Conservation (phyloP, 306 rosid species). For the Nissolia schottii region DNA sequence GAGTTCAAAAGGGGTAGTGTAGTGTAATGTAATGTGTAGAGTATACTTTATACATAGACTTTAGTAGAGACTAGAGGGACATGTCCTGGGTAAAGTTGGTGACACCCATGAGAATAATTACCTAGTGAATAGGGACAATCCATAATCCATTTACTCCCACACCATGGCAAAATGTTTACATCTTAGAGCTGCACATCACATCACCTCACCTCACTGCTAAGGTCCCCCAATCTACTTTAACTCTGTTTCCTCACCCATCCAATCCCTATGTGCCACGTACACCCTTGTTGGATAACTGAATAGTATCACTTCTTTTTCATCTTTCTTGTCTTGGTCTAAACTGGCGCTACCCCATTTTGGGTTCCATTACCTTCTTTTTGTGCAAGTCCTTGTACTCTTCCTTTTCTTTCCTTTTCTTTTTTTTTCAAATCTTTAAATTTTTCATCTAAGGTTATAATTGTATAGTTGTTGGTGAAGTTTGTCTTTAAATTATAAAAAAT, state of each 20-base stretch:
- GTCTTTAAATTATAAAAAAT: no score
- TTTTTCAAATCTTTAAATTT: no score
- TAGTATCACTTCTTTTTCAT: background rate
- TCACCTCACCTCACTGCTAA: slow-evolving; percentile 13
- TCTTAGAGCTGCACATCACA: slow-evolving; percentile 26
- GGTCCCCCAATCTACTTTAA: slow-evolving; percentile 14
- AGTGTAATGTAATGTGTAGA: no score
- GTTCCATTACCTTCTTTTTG: slow-evolving; percentile 16
- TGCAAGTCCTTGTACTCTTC: no score
- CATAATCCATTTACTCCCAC: background rate
- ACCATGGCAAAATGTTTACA: slow-evolving; percentile 35
- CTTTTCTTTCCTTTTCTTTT: no score
- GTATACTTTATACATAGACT: no score
- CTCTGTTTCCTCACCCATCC: slow-evolving; percentile 25
- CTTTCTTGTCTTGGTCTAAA: slow-evolving; percentile 10
- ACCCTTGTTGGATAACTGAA: slow-evolving; percentile 17
- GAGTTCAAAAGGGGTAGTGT: background rate
- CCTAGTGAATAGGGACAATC: background rate
- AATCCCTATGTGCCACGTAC: slow-evolving; percentile 35
- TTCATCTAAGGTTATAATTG: no score
- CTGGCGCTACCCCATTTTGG: slow-evolving; percentile 27
- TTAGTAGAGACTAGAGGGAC: background rate
- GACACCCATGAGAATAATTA: slow-evolving; percentile 9
- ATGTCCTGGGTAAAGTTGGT: background rate
- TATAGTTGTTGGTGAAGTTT: no score